A percentile compares a stretch with the other conserved stretches of the same genome.
These are phyloP conservation scores for Dicorynia guianensis DNA, from an alignment of 306 rosid species.

Conservation along the genomic window DNA sequence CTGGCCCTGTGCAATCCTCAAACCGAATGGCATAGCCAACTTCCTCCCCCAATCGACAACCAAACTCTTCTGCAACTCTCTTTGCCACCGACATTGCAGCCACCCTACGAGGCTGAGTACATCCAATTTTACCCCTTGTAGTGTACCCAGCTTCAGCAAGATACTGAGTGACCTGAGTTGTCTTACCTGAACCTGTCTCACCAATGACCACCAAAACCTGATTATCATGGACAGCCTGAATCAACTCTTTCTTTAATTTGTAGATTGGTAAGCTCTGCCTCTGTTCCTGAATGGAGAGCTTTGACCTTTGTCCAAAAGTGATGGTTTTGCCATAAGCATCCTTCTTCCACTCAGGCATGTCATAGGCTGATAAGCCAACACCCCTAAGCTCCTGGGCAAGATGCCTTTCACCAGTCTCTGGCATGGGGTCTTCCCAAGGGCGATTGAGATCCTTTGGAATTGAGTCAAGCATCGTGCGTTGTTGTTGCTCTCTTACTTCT, in stretches of 20 bases:
- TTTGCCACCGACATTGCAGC: slow-evolving; percentile 70
- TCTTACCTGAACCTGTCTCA: slow-evolving; percentile 73
- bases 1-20: slow-evolving; percentile 64
- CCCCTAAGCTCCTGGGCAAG: slow-evolving; percentile 73
- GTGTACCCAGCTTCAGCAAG: slow-evolving; percentile 69
- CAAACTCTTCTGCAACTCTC: slow-evolving; percentile 69
- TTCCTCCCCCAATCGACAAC: slow-evolving; percentile 65
- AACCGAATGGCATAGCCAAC: slow-evolving; percentile 67
- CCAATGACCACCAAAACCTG: slow-evolving; percentile 66
- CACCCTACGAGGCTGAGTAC: slow-evolving; percentile 70
- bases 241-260: slow-evolving; percentile 59
- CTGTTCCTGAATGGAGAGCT: slow-evolving; percentile 65
- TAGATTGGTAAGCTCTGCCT: slow-evolving; percentile 62
- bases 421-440: slow-evolving; percentile 76
- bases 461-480: slow-evolving; percentile 65
- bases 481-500: slow-evolving; percentile 72
- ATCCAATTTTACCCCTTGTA: slow-evolving; percentile 59
- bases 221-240: slow-evolving; percentile 65
- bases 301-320: slow-evolving; percentile 66
- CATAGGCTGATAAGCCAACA: slow-evolving; percentile 67
- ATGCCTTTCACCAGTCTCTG: slow-evolving; percentile 70
- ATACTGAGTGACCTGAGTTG: slow-evolving; percentile 71
- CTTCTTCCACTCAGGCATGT: slow-evolving; percentile 71
- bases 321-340: slow-evolving; percentile 64
- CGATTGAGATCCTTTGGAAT: slow-evolving; percentile 74